Conservation (phyloP, 2,329 filamentous ascomycete species). For the Colletotrichum sp. region DNA sequence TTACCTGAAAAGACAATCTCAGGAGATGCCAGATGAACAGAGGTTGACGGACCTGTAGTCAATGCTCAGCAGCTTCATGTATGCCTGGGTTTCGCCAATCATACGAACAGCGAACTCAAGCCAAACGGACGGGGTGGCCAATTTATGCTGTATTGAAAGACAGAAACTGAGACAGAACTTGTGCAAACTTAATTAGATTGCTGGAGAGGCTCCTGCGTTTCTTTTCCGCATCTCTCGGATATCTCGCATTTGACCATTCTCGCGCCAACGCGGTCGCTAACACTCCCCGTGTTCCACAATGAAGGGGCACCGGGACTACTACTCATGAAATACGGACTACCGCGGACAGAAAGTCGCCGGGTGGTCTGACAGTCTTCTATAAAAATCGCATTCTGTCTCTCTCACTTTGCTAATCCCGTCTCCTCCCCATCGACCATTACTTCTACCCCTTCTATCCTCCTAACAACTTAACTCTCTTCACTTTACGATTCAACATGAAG, state of each 20-base stretch:
- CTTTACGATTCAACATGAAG: background rate
- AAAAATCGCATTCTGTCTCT: background rate
- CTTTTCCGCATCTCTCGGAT: background rate
- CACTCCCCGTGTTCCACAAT: background rate
- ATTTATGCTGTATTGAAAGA: background rate
- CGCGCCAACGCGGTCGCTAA: background rate
- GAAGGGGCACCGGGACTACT: background rate
- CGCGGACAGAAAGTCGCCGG: background rate
- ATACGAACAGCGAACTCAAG: rapidly evolving
- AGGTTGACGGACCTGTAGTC: rapidly evolving
- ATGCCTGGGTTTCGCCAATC: background rate
- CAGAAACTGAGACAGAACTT: rapidly evolving
- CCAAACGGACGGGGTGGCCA: background rate
- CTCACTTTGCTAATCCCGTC: background rate
- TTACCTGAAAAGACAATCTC: rapidly evolving
- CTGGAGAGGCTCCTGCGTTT: background rate
- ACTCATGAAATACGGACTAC: background rate
- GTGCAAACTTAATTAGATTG: background rate
- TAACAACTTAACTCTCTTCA: background rate
- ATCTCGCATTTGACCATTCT: background rate
- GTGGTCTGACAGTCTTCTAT: rapidly evolving
- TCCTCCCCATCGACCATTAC: rapidly evolving
- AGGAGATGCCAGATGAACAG: background rate
- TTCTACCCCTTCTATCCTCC: background rate
- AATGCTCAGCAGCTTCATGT: background rate